Base-by-base conservation (phyloP, 352 stramenopile genomes). In the Pythium phragmitis region DNA sequence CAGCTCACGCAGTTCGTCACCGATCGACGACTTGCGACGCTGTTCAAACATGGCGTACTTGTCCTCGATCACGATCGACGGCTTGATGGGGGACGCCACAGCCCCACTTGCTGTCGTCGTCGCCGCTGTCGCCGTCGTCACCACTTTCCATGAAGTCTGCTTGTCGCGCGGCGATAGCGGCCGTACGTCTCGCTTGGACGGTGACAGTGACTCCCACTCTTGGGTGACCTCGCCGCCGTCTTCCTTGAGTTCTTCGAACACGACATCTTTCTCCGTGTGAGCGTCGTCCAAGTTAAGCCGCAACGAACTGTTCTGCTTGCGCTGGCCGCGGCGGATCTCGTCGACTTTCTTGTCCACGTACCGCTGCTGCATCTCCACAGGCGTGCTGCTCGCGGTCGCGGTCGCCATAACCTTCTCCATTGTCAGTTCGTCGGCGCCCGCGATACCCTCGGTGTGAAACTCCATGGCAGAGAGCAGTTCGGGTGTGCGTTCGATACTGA, bases 401-500 rank as follows among this genome's bases (percentile, higher is more conserved):
- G 63, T 66, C 12, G 69, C 72, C 13, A 74, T 66, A 9, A 83
- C 68, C 8, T 72, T 79, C 26, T 79, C 69, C 54, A 76, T 62
- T 34, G 72, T 73, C 8, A 86, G 49, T 45, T 77, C 77, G 0
- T 71, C 69, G 5, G 79, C 68, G 1, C 79, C 82, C 0, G 79
- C 82, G 8, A 84, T 65, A 16, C 82, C 82, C 69, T 90, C 80
- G 0, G 82, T 90, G 62, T 89, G 79, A 33, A 73, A 79, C n/a
- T 82, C 78, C 82, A 89, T 90, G 14, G 77, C 77, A 19, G 56
- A 76, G 14, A 92, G 68, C 16, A 92, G 21, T 45, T 89, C 82
- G 4, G 82, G 82, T 0, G 80, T 92, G n/a, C 82, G 80, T 12
- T 85, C 71, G 51, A 92, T 88, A 41, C 79, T 92, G 70, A 92